Conservation (phyloP, 441 rosid genomes). For the Gossypium schwendimanii region DNA sequence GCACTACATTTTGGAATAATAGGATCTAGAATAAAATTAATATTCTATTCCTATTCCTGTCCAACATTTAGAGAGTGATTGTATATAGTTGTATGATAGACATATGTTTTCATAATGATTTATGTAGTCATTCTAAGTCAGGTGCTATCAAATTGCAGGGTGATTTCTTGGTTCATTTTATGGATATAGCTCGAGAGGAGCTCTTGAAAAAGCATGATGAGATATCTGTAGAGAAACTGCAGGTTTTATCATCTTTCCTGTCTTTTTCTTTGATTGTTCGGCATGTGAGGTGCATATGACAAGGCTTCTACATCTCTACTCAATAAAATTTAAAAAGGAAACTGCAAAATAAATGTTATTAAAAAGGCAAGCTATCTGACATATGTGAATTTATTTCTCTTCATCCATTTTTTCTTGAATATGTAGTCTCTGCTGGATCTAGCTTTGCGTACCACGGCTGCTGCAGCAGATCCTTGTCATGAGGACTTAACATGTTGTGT, state of each 20-base stretch:
- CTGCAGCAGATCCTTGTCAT: conserved; percentile 92
- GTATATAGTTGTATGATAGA: background rate
- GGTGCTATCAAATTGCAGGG: conserved; percentile 45
- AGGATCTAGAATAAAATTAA: background rate
- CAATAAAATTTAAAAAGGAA: background rate
- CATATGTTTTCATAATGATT: background rate
- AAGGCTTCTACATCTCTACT: background rate
- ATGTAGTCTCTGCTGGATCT: conserved; percentile 91
- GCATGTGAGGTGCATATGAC: conserved; percentile 5
- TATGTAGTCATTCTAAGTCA: conserved; percentile 11
- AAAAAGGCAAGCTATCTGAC: conserved; percentile 1
- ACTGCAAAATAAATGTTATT: background rate
- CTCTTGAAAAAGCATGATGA: conserved; percentile 75
- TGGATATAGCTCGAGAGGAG: conserved; percentile 96
- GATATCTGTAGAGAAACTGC: conserved; percentile 83
- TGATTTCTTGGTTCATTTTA: conserved; percentile 94
- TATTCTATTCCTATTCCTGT: background rate
- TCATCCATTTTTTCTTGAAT: background rate
- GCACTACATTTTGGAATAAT: background rate
- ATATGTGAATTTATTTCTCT: conserved; percentile 15
- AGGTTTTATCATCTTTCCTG: conserved; percentile 39
- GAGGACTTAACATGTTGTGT: conserved; percentile 93
- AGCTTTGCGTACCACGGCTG: conserved; percentile 93
- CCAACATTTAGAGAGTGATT: background rate
- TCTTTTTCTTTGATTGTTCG: background rate